Base-by-base conservation (phyloP, 805 yeast species). In the Jamesozyma hellenica region DNA sequence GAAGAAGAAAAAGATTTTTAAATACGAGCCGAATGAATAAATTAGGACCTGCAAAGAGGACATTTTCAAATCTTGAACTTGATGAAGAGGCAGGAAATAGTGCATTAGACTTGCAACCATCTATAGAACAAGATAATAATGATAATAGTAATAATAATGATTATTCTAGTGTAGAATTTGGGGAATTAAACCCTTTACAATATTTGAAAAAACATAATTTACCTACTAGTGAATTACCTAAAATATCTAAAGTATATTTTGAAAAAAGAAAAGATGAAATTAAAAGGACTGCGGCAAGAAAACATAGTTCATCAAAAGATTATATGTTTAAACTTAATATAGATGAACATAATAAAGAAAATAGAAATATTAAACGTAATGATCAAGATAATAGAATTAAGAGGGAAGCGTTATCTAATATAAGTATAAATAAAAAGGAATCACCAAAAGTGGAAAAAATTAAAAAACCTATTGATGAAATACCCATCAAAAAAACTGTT, bases 181-280 rank as follows among this genome's bases (percentile, higher is more conserved):
- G 63, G 34, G 63, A 62, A 6, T 46, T 65, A 38, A 66, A 65
- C 42, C 70, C 70, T 9, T 62, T 63, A 30, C 68, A 65, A 44
- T 66, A 63, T 43, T 46, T 61, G 16, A 63, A 56, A 41, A 57
- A 58, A 45, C 51, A 64, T 41, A 58, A 60, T 31, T 42, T 65
- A 12, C 65, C 69, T 2, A 49, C 66, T 2, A 46, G 46, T 17
- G 70, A 65, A 27, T 49, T 65, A 34, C 66, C 68, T 15, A 51
- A 44, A 28, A 53, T 65, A 9, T 60, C 65, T 10, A 60, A 60
- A 37, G 31, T 55, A 8, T 66, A 60, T 43, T 58, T 65, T 39
- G 65, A 64, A 38, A 61, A 55, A 39, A 67, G 65, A 41, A 63
- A 55, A 38, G 51, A 47, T 30, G 62, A 60, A 32, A 55, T 55